Evolutionary conservation across 2,329 filamentous ascomycete species (phyloP), one percentile per base, ranked within the genome.

Genomic region (Neopestalotiopsis clavispora): DNA sequence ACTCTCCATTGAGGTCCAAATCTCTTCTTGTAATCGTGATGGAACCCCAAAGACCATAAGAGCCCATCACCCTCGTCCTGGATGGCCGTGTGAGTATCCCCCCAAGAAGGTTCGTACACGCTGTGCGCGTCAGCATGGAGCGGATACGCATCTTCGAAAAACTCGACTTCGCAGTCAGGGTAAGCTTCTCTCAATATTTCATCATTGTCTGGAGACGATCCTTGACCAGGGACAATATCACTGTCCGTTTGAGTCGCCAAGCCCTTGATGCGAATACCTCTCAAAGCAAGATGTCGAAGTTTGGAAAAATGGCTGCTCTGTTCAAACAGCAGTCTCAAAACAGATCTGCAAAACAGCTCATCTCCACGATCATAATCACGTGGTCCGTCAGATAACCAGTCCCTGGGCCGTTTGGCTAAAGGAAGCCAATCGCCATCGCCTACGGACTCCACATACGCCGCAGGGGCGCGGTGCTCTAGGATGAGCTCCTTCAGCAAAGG

Each of bases 21-120:
- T 34, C 49, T 52, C 65, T 59, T 57, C 13, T 58, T 59, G 30
- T 69, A 69, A 23, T 69, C 65, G n/a, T 64, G 58, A 60, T 64
- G 40, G 38, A 38, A 59, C 34, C 4, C 4, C 23, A 20, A n/a
- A 23, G n/a, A 28, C 1, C 59, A 62, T 3, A 69, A 12, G n/a
- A 69, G 65, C 4, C 68, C 68, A 34, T 69, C 68, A 9, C 59
- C 68, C 10, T 67, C 68, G 17, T 69, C 68, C 20, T 69, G 68
- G 40, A 57, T 52, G 4, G 65, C 40, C 32, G 59, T 57, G 5
- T 40, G 42, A 5, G 13, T 60, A 4, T 32, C 13, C 1, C 13
- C 10, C 58, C 65, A 56, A 5, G 28, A 42, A 28, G 58, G 63
- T 10, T 17, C 58, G 17, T 56, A 40, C 14, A 20, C 10, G 23